Conservation (phyloP, 495 filamentous ascomycete species). For the Penicillium herquei region DNA sequence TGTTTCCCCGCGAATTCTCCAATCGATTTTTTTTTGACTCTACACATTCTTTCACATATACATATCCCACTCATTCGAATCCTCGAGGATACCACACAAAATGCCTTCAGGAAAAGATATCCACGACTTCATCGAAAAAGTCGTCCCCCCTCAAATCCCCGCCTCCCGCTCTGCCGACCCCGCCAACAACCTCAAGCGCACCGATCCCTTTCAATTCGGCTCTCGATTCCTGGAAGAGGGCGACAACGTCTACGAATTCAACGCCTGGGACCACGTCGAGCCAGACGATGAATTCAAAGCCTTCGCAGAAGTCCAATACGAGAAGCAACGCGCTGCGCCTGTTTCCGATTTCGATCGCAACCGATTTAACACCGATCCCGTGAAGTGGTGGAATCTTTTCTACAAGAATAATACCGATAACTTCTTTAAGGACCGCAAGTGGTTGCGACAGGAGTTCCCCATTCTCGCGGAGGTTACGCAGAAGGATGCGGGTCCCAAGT, state of each 20-base stretch:
- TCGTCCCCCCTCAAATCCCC: slow-evolving; percentile 41
- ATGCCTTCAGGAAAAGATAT: slow-evolving; percentile 24
- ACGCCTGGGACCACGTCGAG: slow-evolving; percentile 96
- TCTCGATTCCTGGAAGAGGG: slow-evolving; percentile 77
- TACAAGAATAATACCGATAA: slow-evolving; percentile 93
- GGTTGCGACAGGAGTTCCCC: slow-evolving; percentile 93
- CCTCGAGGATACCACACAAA: not conserved
- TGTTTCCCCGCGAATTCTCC: slow-evolving; percentile 1
- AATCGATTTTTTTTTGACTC: not conserved
- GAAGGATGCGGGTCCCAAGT: slow-evolving; percentile 56
- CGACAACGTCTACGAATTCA: slow-evolving; percentile 91
- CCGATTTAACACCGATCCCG: slow-evolving; percentile 84
- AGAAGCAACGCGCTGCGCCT: slow-evolving; percentile 74
- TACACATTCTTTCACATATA: not conserved
- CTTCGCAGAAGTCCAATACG: slow-evolving; percentile 77
- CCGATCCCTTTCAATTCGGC: slow-evolving; percentile 92
- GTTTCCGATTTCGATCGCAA: slow-evolving; percentile 83
- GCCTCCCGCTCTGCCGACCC: slow-evolving; percentile 54
- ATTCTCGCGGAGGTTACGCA: slow-evolving; percentile 68
- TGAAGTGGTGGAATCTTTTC: slow-evolving; percentile 95
- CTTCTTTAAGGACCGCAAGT: slow-evolving; percentile 99
- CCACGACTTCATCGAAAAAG: slow-evolving; percentile 40
- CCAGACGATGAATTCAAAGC: slow-evolving; percentile 79
- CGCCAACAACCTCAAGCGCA: slow-evolving; percentile 67
- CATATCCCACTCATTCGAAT: not conserved